These are phyloP conservation scores for Knufia fluminis DNA, from an alignment of 2,329 filamentous ascomycete species.

Conservation along the genomic window DNA sequence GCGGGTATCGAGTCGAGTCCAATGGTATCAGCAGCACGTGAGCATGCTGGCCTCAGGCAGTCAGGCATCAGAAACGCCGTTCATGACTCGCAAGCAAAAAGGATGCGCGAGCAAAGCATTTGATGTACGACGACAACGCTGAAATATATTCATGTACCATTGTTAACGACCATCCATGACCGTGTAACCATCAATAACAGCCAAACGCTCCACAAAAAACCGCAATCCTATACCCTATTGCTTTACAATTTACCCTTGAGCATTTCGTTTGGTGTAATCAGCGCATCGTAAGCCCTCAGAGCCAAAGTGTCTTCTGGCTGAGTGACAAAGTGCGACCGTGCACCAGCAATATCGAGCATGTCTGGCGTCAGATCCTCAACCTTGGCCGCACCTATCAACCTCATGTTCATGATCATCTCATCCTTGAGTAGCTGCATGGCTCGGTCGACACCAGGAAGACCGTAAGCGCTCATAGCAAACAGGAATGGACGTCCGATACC, in stretches of 20 bases:
- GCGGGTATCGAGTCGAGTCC: no score
- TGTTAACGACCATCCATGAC: no score
- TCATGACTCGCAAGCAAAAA: no score
- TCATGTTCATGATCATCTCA: conserved; percentile 99
- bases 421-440: conserved; percentile 91
- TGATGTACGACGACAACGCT: no score
- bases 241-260: conserved; percentile 34
- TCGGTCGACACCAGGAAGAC: conserved; percentile 73
- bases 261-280: conserved; percentile 42
- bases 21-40: no score
- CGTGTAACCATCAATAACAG: not conserved
- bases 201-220: not conserved
- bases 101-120: no score
- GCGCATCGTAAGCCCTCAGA: conserved; percentile 47
- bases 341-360: conserved; percentile 66
- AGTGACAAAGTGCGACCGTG: conserved; percentile 51
- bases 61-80: no score
- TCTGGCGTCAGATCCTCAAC: conserved; percentile 71
- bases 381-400: conserved; percentile 69
- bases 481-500: conserved; percentile 92
- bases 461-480: conserved; percentile 92
- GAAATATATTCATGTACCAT: no score
- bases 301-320: conserved; percentile 56
- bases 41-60: no score
- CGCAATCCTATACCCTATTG: not conserved